Conservation (phyloP, 768 basidiomycete genomes). For the Panus rudis region DNA sequence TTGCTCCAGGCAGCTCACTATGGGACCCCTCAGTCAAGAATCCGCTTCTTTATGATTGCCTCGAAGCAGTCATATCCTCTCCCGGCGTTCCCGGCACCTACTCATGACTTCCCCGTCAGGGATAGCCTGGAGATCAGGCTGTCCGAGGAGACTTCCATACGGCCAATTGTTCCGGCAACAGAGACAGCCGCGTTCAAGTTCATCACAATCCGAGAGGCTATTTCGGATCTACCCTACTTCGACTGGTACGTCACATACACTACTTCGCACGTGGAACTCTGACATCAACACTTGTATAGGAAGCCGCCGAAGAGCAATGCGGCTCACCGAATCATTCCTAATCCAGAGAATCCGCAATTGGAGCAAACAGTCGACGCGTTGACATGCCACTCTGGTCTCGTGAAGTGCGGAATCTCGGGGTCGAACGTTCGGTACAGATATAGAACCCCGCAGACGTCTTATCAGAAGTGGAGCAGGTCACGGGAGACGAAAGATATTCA, state of each 20-base stretch:
- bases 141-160: slow-evolving; percentile 32
- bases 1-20: slow-evolving; percentile 43
- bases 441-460: slow-evolving; percentile 34
- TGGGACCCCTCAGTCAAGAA: slow-evolving; percentile 37
- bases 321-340: background rate
- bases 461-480: slow-evolving; percentile 37
- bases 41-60: slow-evolving; percentile 45
- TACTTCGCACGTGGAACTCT: background rate
- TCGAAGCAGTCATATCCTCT: slow-evolving; percentile 29
- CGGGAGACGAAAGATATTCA: slow-evolving; percentile 47
- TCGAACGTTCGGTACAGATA: slow-evolving; percentile 8
- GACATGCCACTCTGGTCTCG: slow-evolving; percentile 29
- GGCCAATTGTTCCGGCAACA: slow-evolving; percentile 36
- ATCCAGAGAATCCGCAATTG: slow-evolving; percentile 2
- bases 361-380: slow-evolving; percentile 21
- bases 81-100: slow-evolving; percentile 35
- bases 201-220: slow-evolving; percentile 66
- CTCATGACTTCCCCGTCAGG: slow-evolving; percentile 32
- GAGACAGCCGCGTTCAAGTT: slow-evolving; percentile 44
- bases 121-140: slow-evolving; percentile 47
- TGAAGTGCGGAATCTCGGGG: slow-evolving; percentile 28
- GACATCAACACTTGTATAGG: background rate
- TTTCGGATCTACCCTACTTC: slow-evolving; percentile 63
- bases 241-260: slow-evolving; percentile 51
- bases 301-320: background rate